Percentiles rank a stretch among this genome's conserved stretches.
phyloP scores from a whole-genome alignment of 495 filamentous ascomycete genomes.

The Hypoxylon crocopeplum region DNA sequence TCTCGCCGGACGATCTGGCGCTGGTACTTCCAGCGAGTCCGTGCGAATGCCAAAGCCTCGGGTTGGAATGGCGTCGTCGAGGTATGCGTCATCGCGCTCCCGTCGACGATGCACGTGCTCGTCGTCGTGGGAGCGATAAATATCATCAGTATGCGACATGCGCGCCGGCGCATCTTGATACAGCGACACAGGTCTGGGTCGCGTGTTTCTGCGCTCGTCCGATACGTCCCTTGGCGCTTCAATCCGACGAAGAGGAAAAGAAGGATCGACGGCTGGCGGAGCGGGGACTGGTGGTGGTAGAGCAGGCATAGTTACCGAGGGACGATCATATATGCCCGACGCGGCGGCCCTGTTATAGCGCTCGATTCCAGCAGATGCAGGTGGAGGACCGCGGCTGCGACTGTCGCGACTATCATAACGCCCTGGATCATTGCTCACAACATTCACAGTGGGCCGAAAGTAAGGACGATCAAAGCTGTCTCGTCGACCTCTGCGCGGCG shows the following conservation, averaged over 20 bases:
- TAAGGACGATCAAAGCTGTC: slow-evolving; percentile 61
- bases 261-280: slow-evolving; percentile 42
- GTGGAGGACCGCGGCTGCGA: slow-evolving; percentile 64
- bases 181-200: slow-evolving; percentile 53
- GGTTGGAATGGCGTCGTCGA: slow-evolving; percentile 45
- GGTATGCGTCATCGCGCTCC: slow-evolving; percentile 46
- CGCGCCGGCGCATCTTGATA: slow-evolving; percentile 51
- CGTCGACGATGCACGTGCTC: slow-evolving; percentile 41
- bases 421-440: slow-evolving; percentile 60
- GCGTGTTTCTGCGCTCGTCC: slow-evolving; percentile 39
- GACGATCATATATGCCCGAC: slow-evolving; percentile 52
- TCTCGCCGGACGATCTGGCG: slow-evolving; percentile 31
- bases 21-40: slow-evolving; percentile 42
- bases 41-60: slow-evolving; percentile 57
- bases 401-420: slow-evolving; percentile 55
- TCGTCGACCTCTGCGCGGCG: slow-evolving; percentile 50
- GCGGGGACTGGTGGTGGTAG: slow-evolving; percentile 46
- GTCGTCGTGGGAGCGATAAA: slow-evolving; percentile 51
- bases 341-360: slow-evolving; percentile 54
- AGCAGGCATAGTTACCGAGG: slow-evolving; percentile 51
- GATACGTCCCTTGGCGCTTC: slow-evolving; percentile 44
- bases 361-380: slow-evolving; percentile 68
- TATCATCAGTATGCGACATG: slow-evolving; percentile 49
- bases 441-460: slow-evolving; percentile 69
- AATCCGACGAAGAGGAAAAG: slow-evolving; percentile 44